Evolutionary conservation across 2,329 filamentous ascomycete genomes (phyloP).

Genomic region (Xylariaceae sp.): DNA sequence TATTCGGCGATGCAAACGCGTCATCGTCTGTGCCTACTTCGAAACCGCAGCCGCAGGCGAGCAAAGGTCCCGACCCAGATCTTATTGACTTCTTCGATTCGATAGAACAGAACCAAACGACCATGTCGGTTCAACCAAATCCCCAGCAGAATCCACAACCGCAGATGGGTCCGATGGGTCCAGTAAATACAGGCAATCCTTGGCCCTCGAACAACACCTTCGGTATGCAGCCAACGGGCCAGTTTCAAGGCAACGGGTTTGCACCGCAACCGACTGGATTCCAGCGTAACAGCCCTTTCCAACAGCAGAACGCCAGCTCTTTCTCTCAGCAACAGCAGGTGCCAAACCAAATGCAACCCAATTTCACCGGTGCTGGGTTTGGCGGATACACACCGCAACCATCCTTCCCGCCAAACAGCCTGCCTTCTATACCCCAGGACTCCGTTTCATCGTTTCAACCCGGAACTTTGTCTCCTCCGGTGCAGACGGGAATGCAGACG

Average conservation of each 20-base stretch:
- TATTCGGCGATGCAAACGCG: slow-evolving; percentile 35
- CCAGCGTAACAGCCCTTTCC: slow-evolving; percentile 46
- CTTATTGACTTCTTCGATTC: slow-evolving; percentile 95
- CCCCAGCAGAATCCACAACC: slow-evolving; percentile 36
- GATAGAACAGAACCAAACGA: slow-evolving; percentile 85
- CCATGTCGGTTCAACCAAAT: slow-evolving; percentile 57
- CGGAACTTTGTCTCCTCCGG: slow-evolving; percentile 44
- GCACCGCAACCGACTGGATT: slow-evolving; percentile 42
- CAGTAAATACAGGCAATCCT: slow-evolving; percentile 39
- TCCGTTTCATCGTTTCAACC: slow-evolving; percentile 54
- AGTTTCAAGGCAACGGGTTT: slow-evolving; percentile 36
- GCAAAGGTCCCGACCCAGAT: slow-evolving; percentile 72
- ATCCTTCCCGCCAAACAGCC: slow-evolving; percentile 54
- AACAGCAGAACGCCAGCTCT: slow-evolving; percentile 40
- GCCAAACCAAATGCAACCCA: slow-evolving; percentile 49
- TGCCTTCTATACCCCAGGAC: slow-evolving; percentile 63
- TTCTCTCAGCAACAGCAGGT: slow-evolving; percentile 43
- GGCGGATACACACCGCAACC: slow-evolving; percentile 76
- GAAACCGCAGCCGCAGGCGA: slow-evolving; percentile 47
- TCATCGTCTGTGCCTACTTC: slow-evolving; percentile 36
- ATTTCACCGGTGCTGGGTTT: slow-evolving; percentile 74
- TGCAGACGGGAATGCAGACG: slow-evolving; percentile 42
- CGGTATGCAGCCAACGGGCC: slow-evolving; percentile 40
- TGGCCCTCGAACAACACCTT: slow-evolving; percentile 41
- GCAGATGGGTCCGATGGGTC: slow-evolving; percentile 36